Conservation (phyloP, 768 basidiomycete species). For the Tubosaeta brunneosetosa region DNA sequence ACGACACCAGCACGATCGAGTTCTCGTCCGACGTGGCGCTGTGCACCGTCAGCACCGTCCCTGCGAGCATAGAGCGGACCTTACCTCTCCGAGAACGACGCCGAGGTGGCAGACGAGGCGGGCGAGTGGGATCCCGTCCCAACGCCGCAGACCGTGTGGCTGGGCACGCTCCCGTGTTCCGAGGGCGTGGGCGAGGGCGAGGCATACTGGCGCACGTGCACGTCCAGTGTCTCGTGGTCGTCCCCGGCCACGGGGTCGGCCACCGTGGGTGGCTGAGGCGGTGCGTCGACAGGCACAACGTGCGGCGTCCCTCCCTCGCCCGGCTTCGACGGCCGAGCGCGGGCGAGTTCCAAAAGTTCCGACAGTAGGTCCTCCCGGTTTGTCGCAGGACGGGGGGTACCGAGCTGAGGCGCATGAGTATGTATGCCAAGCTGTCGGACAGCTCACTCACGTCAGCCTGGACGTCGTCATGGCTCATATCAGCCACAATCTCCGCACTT, state of each 20-base stretch:
- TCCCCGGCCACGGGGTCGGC: background rate
- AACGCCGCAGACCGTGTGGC: background rate
- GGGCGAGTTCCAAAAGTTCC: background rate
- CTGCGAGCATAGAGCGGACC: background rate
- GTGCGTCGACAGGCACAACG: background rate
- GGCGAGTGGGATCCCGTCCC: slow-evolving; percentile 11
- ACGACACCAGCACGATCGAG: slow-evolving; percentile 29
- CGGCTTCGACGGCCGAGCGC: background rate
- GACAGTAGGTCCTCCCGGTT: too few species aligned
- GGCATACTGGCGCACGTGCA: background rate
- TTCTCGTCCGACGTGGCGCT: slow-evolving; percentile 12
- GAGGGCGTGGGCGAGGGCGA: slow-evolving; percentile 26
- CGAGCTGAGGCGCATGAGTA: too few species aligned
- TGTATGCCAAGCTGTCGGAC: background rate
- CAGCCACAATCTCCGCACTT: slow-evolving; percentile 2
- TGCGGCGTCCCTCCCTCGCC: background rate
- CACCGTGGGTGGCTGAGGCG: slow-evolving; percentile 1
- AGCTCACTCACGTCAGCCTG: slow-evolving; percentile 1
- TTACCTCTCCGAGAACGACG: slow-evolving; percentile 18
- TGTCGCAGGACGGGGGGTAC: too few species aligned
- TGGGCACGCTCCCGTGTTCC: slow-evolving; percentile 22
- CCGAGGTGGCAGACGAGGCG: slow-evolving; percentile 8
- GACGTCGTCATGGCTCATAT: background rate
- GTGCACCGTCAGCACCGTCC: slow-evolving; percentile 4
- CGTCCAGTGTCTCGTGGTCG: background rate